These are phyloP conservation scores for Didymella segeticola DNA, from an alignment of 2,329 filamentous ascomycete species.

Conservation along the genomic window DNA sequence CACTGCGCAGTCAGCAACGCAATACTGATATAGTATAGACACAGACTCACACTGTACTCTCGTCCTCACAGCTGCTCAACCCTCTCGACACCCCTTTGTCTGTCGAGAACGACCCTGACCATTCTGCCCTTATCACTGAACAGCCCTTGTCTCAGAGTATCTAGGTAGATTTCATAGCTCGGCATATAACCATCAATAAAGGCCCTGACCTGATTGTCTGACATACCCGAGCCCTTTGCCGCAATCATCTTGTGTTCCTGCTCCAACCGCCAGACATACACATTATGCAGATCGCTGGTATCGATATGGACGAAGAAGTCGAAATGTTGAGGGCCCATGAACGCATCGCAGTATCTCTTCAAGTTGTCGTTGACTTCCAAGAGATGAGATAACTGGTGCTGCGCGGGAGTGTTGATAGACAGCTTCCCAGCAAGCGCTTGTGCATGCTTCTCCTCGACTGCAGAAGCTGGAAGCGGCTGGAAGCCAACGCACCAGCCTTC, in stretches of 20 bases:
- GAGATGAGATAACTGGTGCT: constrained; percentile 63
- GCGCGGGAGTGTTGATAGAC: constrained; percentile 56
- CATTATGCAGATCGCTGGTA: constrained; percentile 73
- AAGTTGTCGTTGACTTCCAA: constrained; percentile 66
- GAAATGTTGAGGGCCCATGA: constrained; percentile 53
- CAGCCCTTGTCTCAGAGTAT: constrained; percentile 57
- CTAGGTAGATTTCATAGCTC: constrained; percentile 64
- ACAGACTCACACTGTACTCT: too few species aligned
- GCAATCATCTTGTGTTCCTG: constrained; percentile 76
- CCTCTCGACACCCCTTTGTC: constrained; percentile 53
- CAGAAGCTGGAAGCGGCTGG: constrained; percentile 65
- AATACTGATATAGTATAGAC: not conserved
- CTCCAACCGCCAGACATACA: constrained; percentile 84
- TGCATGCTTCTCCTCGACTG: constrained; percentile 62
- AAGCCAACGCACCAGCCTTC: constrained; percentile 95
- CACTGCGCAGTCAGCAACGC: not conserved
- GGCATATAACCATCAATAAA: constrained; percentile 73
- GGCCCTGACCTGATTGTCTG: constrained; percentile 74
- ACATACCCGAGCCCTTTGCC: constrained; percentile 78
- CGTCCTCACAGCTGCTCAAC: constrained; percentile 38
- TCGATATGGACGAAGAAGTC: constrained; percentile 73
- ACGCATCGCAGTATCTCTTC: constrained; percentile 57
- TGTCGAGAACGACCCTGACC: constrained; percentile 58
- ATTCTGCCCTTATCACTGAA: constrained; percentile 56
- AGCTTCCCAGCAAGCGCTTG: constrained; percentile 59